Conservation (phyloP, 2,329 filamentous ascomycete species). For the Penicillium sp. region DNA sequence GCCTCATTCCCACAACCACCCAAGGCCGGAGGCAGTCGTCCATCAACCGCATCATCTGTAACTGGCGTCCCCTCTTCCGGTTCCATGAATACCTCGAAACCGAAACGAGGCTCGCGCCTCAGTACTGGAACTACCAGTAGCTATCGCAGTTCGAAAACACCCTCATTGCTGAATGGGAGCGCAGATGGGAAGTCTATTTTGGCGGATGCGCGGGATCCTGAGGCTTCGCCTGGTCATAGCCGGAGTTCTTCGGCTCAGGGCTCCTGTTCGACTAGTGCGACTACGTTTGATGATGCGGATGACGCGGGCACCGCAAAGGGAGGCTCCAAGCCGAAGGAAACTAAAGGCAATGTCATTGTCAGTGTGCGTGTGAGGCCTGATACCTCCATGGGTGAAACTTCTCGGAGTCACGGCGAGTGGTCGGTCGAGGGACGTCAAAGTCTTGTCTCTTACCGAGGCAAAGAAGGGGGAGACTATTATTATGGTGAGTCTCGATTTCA, state of each 20-base stretch:
- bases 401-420: constrained; percentile 80
- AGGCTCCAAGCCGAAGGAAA: constrained; percentile 60
- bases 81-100: constrained; percentile 45
- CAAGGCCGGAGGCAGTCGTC: constrained; percentile 63
- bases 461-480: constrained; percentile 88
- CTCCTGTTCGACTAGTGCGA: constrained; percentile 88
- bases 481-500: constrained; percentile 78
- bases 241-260: constrained; percentile 90
- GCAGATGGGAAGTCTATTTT: constrained; percentile 76
- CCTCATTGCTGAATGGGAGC: constrained; percentile 78
- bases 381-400: constrained; percentile 62
- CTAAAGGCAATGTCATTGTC: constrained; percentile 93
- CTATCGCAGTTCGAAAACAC: constrained; percentile 58
- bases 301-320: constrained; percentile 51
- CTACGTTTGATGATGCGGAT: constrained; percentile 79
- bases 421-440: constrained; percentile 84
- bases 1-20: constrained; percentile 92
- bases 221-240: constrained; percentile 84
- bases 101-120: constrained; percentile 60
- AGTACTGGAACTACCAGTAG: constrained; percentile 59
- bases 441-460: constrained; percentile 80
- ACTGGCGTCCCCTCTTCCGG: constrained; percentile 39
- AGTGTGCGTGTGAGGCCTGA: constrained; percentile 94
- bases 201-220: constrained; percentile 68
- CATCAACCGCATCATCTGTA: constrained; percentile 60